phyloP scores from a whole-genome alignment of 129 eudicot genomes.

The Calendula officinalis region DNA sequence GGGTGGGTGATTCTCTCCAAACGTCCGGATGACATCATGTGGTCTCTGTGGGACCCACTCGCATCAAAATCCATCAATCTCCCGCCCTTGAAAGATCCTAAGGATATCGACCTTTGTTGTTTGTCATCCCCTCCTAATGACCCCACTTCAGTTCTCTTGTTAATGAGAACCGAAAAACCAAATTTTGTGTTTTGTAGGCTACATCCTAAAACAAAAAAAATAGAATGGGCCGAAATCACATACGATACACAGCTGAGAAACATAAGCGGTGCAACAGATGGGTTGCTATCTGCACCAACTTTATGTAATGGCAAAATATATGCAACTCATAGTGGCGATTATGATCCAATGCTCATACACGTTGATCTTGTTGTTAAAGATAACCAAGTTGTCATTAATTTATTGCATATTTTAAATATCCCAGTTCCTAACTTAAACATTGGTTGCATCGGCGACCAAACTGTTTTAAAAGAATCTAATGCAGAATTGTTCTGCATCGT shows the following conservation, averaged over 20 bases:
- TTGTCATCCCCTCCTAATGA: constrained; percentile 6
- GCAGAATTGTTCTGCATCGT: background rate
- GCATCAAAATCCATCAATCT: background rate
- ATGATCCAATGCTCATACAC: background rate
- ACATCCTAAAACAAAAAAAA: background rate
- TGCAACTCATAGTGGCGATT: background rate
- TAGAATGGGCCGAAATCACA: constrained; percentile 1
- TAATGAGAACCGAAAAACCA: background rate
- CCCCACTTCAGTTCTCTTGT: constrained; percentile 3
- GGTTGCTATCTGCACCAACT: background rate
- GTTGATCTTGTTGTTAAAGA: background rate
- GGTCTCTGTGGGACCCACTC: constrained; percentile 8
- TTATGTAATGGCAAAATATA: constrained; percentile 8
- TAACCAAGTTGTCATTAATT: constrained; percentile 2
- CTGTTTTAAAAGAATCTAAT: background rate
- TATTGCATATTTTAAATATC: background rate
- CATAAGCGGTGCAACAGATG: background rate
- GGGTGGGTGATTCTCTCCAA: background rate
- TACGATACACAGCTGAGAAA: constrained; percentile 5
- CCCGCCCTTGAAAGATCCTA: too few species aligned
- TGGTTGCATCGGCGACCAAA: background rate
- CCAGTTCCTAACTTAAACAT: background rate
- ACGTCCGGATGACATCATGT: background rate
- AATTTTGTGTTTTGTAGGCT: constrained; percentile 12
- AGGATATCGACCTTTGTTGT: background rate